Evolutionary conservation across 75 land plant genomes (phyloP), one percentile per base, ranked within the genome.

Genomic region (Isoetes taiwanensis): DNA sequence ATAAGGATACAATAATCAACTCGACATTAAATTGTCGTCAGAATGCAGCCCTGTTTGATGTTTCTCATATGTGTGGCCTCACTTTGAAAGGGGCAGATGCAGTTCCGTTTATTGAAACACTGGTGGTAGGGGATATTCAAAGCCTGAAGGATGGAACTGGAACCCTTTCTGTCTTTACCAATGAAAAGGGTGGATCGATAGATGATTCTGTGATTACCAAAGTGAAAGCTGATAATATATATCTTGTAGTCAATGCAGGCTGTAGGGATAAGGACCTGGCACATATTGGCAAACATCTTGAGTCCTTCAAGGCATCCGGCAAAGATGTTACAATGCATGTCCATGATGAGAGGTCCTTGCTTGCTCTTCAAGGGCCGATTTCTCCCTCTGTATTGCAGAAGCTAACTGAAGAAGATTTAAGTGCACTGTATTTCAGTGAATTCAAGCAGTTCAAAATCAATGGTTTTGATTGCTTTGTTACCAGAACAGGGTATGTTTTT

Each of bases 181-280:
- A 93, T 59, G 98, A 93, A 70, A 81, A 76, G 27, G 98, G 98
- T 2, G 98, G 98, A 5, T 76, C 84, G 10, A 87, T 93, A 53
- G 98, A 93, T 64, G 98, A 93, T 48, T 79, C 98, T 0, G 89
- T 93, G 28, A 80, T 93, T n/a, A 84, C 98, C 46, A 93, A 87
- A 79, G 98, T 91, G 46, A 79, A 59, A 17, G 83, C 86, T 66
- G 76, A 83, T 0, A 94, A 93, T 54, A 68, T 87, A 20, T 93
- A 93, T 75, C 52, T 93, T 42, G 98, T 93, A 54, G 98, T 93
- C 35, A 93, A 93, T 76, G 98, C 98, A 6, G 95, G 98, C 2
- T 93, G 98, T 57, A 77, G 98, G 41, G 97, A 91, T 41, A 91
- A 91, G 75, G 97, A 91, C 72, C 64, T 91, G 35, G 97, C 75